phyloP scores from a whole-genome alignment of 1,284 basidiomycete genomes.

The Trametes pubescens region DNA sequence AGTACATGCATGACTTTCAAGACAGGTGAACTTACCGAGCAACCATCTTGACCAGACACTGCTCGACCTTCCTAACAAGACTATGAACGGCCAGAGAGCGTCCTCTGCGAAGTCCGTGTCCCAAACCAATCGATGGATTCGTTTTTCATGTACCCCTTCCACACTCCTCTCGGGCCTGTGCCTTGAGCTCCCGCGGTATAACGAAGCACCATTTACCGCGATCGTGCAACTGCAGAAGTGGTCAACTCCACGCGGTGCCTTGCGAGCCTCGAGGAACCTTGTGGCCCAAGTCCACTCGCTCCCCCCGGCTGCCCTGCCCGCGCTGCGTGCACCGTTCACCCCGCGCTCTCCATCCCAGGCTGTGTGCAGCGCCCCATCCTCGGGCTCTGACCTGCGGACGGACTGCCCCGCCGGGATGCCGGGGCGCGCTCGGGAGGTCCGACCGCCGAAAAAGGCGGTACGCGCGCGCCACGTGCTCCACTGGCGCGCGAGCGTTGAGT shows the following conservation, averaged over 20 bases:
- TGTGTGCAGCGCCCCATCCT: neutral
- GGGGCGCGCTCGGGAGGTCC: conserved; percentile 2
- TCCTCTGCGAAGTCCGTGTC: too few relatives aligned
- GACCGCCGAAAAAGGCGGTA: conserved; percentile 5
- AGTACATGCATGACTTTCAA: too few relatives aligned
- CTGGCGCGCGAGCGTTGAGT: conserved; percentile 6
- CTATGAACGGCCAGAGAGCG: too few relatives aligned
- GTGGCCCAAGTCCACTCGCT: neutral
- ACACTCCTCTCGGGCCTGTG: too few relatives aligned
- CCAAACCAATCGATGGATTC: too few relatives aligned
- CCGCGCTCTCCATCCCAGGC: neutral
- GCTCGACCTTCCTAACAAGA: too few relatives aligned
- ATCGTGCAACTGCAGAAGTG: too few relatives aligned
- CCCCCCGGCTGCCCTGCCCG: neutral
- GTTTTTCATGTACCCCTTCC: too few relatives aligned
- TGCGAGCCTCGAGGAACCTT: neutral
- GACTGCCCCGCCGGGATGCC: conserved; percentile 9
- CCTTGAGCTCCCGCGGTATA: too few relatives aligned
- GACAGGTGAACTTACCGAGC: too few relatives aligned
- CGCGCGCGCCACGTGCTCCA: conserved; percentile 1
- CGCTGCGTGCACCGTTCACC: neutral
- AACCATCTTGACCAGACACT: too few relatives aligned
- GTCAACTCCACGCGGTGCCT: neutral
- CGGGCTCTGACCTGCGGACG: neutral
- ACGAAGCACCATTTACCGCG: too few relatives aligned